Base-by-base conservation (phyloP, 495 filamentous ascomycete species). In the Bombardia bombarda region DNA sequence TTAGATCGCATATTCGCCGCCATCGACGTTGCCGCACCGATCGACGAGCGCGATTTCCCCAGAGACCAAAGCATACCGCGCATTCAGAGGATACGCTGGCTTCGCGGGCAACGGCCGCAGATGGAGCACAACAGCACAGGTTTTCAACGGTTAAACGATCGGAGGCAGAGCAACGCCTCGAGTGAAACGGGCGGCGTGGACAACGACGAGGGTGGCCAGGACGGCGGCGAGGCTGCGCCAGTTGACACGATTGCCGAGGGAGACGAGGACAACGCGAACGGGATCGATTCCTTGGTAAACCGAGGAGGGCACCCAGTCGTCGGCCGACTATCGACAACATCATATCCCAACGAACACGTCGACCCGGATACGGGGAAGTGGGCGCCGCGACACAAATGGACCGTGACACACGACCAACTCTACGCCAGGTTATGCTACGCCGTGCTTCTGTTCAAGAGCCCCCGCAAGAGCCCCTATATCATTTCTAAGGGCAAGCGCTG, bases 1-100 rank as follows among this genome's bases (percentile, higher is more conserved):
- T 55, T 84, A 0, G 37, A 90, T 62, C 4, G 74, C 69, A 60
- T 88, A 72, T 52, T 90, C 74, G 32, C 78, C 76, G 8, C 80
- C 75, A 30, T 75, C 73, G 43, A 74, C 67, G 34, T 84, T 52
- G 16, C 87, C 75, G 57, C 84, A 77, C 43, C 84, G 53, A 35
- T 72, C 61, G 3, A 82, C 70, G 61, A 86, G 77, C 23, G 69
- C 70, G 57, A 72, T 55, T 65, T 78, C 31, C 78, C 78, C 0
- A 55, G 70, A 7, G 74, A 74, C 45, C 68, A 72, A 46, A 80
- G 75, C 57, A 62, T 69, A 31, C 64, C 69, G 9, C 56, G 67
- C 0, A 56, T 68, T n/a, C 64, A 66, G 38, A 53, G 67, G 43
- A 61, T 63, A 37, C 59, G 59, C 21, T 64, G 60, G 52, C 28